A percentile compares a stretch with the other conserved stretches of the same genome.
These are phyloP conservation scores for Grifola frondosa DNA, from an alignment of 1,284 basidiomycete species.

Conservation along the genomic window DNA sequence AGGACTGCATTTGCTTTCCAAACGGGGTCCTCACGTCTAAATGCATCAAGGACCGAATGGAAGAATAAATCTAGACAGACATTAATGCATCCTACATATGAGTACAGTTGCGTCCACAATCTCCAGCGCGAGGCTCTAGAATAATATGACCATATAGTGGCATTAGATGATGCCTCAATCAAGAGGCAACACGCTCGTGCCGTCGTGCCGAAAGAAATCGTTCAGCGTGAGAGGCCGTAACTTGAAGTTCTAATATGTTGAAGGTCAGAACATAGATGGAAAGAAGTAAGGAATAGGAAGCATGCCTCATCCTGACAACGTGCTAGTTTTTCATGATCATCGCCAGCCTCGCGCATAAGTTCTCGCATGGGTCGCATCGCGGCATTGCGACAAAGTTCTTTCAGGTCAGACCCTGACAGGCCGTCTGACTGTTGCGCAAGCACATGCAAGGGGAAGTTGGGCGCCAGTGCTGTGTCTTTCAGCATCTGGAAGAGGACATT, in stretches of 20 bases:
- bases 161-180: slow-evolving; percentile 12
- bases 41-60: no score
- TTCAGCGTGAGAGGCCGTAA: slow-evolving; percentile 67
- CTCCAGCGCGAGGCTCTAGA: no score
- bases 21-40: no score
- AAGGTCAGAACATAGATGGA: no score
- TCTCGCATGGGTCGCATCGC: slow-evolving; percentile 92
- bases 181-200: slow-evolving; percentile 26
- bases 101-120: background rate
- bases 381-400: slow-evolving; percentile 92
- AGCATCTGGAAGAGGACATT: slow-evolving; percentile 68
- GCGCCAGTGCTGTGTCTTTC: slow-evolving; percentile 69
- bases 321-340: slow-evolving; percentile 51
- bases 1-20: no score
- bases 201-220: slow-evolving; percentile 72
- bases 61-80: no score
- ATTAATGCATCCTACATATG: no score
- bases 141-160: background rate
- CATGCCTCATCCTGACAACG: slow-evolving; percentile 57
- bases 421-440: slow-evolving; percentile 80
- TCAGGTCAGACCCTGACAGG: slow-evolving; percentile 88
- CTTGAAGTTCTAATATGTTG: slow-evolving; percentile 78
- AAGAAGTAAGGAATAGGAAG: slow-evolving; percentile 4
- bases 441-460: slow-evolving; percentile 61
- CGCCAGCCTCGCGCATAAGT: slow-evolving; percentile 67